Conservation (phyloP, 192 early-diverging fungal species). For the Backusella mclennaniae region DNA sequence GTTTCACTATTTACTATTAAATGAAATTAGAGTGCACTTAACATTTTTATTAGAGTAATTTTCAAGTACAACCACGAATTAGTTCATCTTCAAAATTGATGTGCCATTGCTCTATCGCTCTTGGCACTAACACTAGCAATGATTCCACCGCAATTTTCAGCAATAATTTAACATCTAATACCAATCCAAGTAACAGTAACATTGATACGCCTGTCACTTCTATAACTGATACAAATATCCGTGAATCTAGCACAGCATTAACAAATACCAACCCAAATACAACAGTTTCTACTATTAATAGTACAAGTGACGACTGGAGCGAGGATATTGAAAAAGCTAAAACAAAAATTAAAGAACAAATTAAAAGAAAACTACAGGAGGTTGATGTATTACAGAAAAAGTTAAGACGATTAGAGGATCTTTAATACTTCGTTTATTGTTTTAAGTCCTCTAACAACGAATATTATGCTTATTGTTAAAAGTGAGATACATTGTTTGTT, state of each 20-base stretch:
- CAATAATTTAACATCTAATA: not conserved
- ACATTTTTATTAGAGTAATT: slow-evolving; percentile 1
- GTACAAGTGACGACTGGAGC: not conserved
- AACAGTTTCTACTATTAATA: not conserved
- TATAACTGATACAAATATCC: not conserved
- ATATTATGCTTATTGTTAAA: not conserved
- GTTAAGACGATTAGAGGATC: slow-evolving; percentile 3
- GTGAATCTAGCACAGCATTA: not conserved
- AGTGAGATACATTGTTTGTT: not conserved
- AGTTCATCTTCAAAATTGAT: not conserved
- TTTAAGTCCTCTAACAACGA: not conserved
- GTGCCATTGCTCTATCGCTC: not conserved
- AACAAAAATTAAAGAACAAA: not conserved
- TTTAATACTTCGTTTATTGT: not conserved
- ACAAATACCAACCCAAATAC: slow-evolving; percentile 4
- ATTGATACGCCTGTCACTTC: not conserved
- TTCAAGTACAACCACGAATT: slow-evolving; percentile 1
- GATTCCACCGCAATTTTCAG: not conserved
- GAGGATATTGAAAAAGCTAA: slow-evolving; percentile 1
- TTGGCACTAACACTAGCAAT: slow-evolving; percentile 2
- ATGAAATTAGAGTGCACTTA: not conserved
- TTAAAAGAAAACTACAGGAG: slow-evolving; percentile 11
- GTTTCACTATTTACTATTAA: not conserved
- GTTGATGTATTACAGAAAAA: not conserved
- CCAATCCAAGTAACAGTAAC: not conserved